Percentiles rank a stretch among this genome's conserved stretches.
Evolutionary conservation across 805 yeast genomes (phyloP).

Genomic region (Pichia californica): DNA sequence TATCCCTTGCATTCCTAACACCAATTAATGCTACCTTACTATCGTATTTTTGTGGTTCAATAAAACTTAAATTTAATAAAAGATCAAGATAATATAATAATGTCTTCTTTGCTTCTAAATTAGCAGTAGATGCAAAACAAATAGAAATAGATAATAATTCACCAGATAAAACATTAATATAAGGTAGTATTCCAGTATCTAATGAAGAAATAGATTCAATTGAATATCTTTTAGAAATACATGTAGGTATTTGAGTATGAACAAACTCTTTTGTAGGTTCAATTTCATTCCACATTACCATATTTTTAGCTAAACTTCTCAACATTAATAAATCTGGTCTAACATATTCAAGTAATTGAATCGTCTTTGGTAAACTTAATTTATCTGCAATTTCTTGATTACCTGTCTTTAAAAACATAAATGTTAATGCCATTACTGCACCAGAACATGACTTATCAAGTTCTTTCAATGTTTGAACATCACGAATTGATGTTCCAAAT

Average conservation of each 20-base stretch:
- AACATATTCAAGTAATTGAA: slow-evolving; percentile 56
- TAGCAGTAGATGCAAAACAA: slow-evolving; percentile 65
- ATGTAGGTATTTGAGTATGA: slow-evolving; percentile 45
- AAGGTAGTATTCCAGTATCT: slow-evolving; percentile 57
- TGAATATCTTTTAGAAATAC: slow-evolving; percentile 30
- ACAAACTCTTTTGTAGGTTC: slow-evolving; percentile 49
- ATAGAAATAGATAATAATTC: slow-evolving; percentile 68
- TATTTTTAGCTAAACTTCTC: slow-evolving; percentile 53
- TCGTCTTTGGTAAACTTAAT: slow-evolving; percentile 52
- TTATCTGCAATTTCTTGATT: slow-evolving; percentile 54
- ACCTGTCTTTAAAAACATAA: slow-evolving; percentile 66
- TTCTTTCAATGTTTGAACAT: slow-evolving; percentile 52
- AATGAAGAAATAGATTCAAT: slow-evolving; percentile 27
- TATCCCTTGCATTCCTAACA: slow-evolving; percentile 48
- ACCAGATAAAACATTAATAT: slow-evolving; percentile 67
- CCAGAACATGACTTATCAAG: slow-evolving; percentile 65
- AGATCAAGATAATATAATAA: slow-evolving; percentile 50
- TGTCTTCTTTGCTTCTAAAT: slow-evolving; percentile 46
- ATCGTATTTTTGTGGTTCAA: slow-evolving; percentile 47
- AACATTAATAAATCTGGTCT: slow-evolving; percentile 74
- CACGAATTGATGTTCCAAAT: slow-evolving; percentile 53
- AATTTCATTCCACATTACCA: slow-evolving; percentile 71
- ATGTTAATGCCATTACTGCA: slow-evolving; percentile 65
- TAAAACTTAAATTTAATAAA: slow-evolving; percentile 36
- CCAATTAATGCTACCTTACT: slow-evolving; percentile 49